Conservation (phyloP, 345 rosid species). For the Populus tremula region DNA sequence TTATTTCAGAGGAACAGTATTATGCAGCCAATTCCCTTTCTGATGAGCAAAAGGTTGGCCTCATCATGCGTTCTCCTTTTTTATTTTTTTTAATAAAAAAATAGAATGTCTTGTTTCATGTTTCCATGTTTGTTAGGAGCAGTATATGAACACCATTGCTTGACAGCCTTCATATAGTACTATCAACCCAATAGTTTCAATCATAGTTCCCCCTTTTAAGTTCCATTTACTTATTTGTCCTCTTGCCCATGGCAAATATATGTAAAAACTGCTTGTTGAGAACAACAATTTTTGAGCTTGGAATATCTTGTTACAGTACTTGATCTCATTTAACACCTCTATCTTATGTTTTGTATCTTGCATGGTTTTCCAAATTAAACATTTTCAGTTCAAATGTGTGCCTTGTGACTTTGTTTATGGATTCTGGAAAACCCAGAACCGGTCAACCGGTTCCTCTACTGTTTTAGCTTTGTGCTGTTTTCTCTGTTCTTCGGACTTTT, state of each 20-base stretch:
- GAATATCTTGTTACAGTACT: neutral
- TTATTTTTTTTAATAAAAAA: neutral
- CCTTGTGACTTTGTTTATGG: too few species aligned
- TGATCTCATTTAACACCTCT: neutral
- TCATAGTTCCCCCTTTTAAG: too few species aligned
- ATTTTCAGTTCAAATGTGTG: neutral
- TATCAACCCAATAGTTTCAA: too few species aligned
- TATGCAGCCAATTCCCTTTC: slow-evolving; percentile 72
- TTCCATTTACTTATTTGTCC: too few species aligned
- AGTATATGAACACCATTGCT: too few species aligned
- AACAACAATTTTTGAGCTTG: neutral
- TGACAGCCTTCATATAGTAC: too few species aligned
- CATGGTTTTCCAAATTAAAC: neutral
- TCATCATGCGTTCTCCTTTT: neutral
- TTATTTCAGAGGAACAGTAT: slow-evolving; percentile 85
- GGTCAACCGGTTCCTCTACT: too few species aligned
- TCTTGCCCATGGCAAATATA: too few species aligned
- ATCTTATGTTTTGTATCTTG: neutral
- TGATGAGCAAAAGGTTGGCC: slow-evolving; percentile 80
- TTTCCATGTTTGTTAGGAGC: neutral
- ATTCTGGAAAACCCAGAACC: too few species aligned
- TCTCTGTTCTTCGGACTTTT: too few species aligned
- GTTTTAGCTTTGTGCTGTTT: too few species aligned
- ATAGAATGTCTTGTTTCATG: neutral
- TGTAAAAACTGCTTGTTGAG: too few species aligned